These are phyloP conservation scores for Ricinus communis DNA, from an alignment of 345 rosid species.

Conservation along the genomic window DNA sequence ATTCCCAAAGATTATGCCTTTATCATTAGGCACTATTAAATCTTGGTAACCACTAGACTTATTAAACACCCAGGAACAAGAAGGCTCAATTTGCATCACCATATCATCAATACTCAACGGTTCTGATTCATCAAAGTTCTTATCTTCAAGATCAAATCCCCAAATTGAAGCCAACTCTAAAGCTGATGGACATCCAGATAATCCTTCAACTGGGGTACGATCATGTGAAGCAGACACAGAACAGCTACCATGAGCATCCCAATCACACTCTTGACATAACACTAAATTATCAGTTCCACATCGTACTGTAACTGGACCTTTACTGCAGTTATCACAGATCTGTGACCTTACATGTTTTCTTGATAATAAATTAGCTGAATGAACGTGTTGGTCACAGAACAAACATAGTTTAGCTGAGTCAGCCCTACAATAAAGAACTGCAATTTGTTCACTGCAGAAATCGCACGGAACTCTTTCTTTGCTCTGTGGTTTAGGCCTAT, in stretches of 20 bases:
- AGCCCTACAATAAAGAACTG: conserved; percentile 82
- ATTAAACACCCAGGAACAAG: conserved; percentile 28
- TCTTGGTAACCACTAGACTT: conserved; percentile 46
- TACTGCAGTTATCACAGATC: conserved; percentile 79
- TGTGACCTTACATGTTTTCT: conserved; percentile 81
- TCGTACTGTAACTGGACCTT: conserved; percentile 63
- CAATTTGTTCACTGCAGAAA: conserved; percentile 64
- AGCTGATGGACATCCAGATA: conserved; percentile 68
- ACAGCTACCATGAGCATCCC: conserved; percentile 69
- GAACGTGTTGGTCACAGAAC: conserved; percentile 87
- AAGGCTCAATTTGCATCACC: conserved; percentile 39
- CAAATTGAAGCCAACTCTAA: conserved; percentile 56
- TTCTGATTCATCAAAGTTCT: conserved; percentile 18
- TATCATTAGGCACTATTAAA: conserved; percentile 55
- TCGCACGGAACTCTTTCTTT: conserved; percentile 54
- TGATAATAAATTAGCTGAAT: conserved; percentile 78
- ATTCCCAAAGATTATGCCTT: conserved; percentile 7
- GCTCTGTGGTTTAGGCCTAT: conserved; percentile 22
- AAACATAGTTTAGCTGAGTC: conserved; percentile 88
- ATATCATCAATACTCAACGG: conserved; percentile 28
- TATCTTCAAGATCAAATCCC: conserved; percentile 54
- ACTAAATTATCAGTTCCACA: conserved; percentile 60
- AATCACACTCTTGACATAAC: conserved; percentile 69
- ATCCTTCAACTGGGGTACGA: conserved; percentile 56
- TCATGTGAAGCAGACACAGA: conserved; percentile 65